These are phyloP conservation scores for Sarocladium strictum DNA, from an alignment of 2,329 filamentous ascomycete species.

Conservation along the genomic window DNA sequence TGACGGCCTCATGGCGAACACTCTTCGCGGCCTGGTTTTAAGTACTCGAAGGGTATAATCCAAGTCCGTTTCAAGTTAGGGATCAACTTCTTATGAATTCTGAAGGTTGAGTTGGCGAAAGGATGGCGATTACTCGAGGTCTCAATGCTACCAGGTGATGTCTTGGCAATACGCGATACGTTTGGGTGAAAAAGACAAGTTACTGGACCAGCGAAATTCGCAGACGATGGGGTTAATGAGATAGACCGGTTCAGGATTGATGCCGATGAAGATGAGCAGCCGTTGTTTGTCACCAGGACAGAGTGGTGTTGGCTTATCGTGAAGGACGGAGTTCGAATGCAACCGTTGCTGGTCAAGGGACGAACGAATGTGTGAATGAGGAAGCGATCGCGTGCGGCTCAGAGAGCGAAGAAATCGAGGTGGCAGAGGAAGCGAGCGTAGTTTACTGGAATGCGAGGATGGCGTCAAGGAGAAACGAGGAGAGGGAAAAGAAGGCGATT, in stretches of 20 bases:
- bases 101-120: neutral
- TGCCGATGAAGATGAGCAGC: neutral
- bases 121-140: neutral
- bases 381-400: neutral
- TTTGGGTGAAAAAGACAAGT: neutral
- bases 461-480: neutral
- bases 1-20: slow-evolving; percentile 5
- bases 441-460: slow-evolving; percentile 1
- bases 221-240: neutral
- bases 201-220: neutral
- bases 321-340: neutral
- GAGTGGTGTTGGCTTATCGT: neutral
- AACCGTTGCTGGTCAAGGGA: neutral
- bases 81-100: no score
- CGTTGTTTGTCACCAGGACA: slow-evolving; percentile 1
- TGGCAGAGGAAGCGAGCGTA: slow-evolving; percentile 4
- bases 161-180: neutral
- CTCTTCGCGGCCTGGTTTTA: no score
- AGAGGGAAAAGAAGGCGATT: neutral
- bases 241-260: neutral
- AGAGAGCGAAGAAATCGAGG: neutral
- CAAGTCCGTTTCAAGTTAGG: no score
- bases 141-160: neutral
- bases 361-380: neutral
- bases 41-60: no score